Conservation (phyloP, 2,329 filamentous ascomycete genomes). For the Calonectria henricotiae region DNA sequence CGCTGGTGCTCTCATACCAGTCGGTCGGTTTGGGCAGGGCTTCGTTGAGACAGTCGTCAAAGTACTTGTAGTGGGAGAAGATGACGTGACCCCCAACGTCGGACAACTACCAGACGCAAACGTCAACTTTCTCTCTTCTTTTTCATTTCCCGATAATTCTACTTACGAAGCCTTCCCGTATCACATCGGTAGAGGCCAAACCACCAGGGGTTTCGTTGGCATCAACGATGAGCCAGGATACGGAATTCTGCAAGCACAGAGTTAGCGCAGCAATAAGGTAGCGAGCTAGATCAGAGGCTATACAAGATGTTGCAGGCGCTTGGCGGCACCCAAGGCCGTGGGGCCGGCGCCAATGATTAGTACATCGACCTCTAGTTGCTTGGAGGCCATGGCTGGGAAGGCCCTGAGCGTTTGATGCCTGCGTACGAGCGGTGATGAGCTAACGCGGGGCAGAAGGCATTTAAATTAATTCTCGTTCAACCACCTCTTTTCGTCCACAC, state of each 20-base stretch:
- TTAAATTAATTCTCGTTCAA: conserved; percentile 6
- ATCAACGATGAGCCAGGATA: conserved; percentile 97
- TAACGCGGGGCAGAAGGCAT: conserved; percentile 13
- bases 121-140: conserved; percentile 39
- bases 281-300: conserved; percentile 58
- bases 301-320: conserved; percentile 97
- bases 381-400: conserved; percentile 34
- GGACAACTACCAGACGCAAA: conserved; percentile 79
- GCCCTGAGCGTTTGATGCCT: neutral
- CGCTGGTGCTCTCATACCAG: conserved; percentile 98
- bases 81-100: conserved; percentile 99
- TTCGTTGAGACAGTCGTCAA: conserved; percentile 98
- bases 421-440: neutral
- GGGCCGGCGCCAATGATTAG: conserved; percentile 98
- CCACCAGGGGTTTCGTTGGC: conserved; percentile 92
- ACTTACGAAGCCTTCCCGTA: conserved; percentile 97
- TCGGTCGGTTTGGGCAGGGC: conserved; percentile 93
- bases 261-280: conserved; percentile 45
- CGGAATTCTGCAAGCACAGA: conserved; percentile 76
- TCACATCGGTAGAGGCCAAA: conserved; percentile 95
- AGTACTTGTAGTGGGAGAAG: conserved; percentile 99
- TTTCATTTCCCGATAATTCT: conserved; percentile 30
- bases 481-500: neutral
- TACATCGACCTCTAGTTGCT: conserved; percentile 87
- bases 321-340: conserved; percentile 96